A percentile compares a stretch with the other conserved stretches of the same genome.
phyloP scores from a whole-genome alignment of 169 alveolate genomes.

The Babesia caballi region DNA sequence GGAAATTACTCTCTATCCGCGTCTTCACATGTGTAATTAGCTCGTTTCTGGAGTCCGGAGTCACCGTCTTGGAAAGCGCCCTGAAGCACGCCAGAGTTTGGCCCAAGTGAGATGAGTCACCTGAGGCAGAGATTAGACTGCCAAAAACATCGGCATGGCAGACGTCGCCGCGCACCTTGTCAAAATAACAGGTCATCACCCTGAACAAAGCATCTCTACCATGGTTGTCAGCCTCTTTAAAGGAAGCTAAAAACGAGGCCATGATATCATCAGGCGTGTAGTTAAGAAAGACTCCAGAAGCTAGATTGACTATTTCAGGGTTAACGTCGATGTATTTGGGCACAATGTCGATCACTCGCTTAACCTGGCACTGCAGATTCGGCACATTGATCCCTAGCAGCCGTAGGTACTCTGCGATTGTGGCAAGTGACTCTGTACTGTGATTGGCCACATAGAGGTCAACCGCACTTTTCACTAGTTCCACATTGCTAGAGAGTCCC shows the following conservation, averaged over 20 bases:
- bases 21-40: not conserved
- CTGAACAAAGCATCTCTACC: not conserved
- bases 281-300: not conserved
- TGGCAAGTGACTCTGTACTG: not conserved
- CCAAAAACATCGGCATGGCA: not conserved
- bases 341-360: not conserved
- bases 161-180: not conserved
- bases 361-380: not conserved
- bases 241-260: not conserved
- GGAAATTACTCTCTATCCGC: not conserved
- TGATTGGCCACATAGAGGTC: not conserved
- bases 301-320: slow-evolving; percentile 4
- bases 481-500: slow-evolving; percentile 1
- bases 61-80: slow-evolving; percentile 7
- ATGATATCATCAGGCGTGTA: slow-evolving; percentile 8
- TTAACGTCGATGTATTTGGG: not conserved
- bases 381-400: slow-evolving; percentile 1
- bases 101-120: not conserved
- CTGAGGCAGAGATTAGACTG: not conserved
- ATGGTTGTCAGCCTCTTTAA: not conserved
- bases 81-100: slow-evolving; percentile 5
- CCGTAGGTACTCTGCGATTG: not conserved
- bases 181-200: not conserved
- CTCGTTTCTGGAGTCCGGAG: not conserved
- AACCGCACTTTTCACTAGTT: slow-evolving; percentile 11